phyloP scores from a whole-genome alignment of 2,329 filamentous ascomycete species.

The Cucurbitaria berberidis region DNA sequence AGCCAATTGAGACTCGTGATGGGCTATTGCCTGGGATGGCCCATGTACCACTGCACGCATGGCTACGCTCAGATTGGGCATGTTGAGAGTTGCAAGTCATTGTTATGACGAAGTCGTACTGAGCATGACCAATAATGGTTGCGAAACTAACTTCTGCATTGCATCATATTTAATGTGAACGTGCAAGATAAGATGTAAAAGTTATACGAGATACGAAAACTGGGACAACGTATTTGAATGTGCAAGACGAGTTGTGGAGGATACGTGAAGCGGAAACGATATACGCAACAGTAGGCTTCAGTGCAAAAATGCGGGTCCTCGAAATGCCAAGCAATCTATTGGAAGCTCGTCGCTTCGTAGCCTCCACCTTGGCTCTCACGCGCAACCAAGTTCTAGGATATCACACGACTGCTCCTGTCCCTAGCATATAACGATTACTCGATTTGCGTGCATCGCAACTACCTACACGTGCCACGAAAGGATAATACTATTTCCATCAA shows the following conservation, averaged over 20 bases:
- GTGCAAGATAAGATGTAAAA: no score
- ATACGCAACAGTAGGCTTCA: no score
- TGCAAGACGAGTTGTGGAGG: no score
- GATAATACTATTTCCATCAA: not conserved
- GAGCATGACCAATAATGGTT: no score
- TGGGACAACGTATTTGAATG: no score
- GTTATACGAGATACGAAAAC: no score
- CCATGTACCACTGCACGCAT: not conserved
- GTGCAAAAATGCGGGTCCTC: not conserved
- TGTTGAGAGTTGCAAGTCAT: not conserved
- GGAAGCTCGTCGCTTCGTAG: conserved; percentile 15
- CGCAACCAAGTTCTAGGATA: not conserved
- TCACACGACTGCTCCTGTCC: not conserved
- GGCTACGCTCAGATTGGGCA: not conserved
- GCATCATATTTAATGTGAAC: no score
- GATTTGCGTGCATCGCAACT: not conserved
- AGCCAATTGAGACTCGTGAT: not conserved
- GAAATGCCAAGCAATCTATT: conserved; percentile 12
- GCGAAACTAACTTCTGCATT: no score
- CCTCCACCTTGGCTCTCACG: no score
- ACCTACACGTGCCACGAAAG: not conserved
- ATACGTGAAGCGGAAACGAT: no score
- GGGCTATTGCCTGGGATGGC: conserved; percentile 1
- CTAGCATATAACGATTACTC: not conserved
- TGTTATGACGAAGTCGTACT: no score